phyloP scores from a whole-genome alignment of 192 early-diverging fungal genomes.

The Mortierella claussenii region DNA sequence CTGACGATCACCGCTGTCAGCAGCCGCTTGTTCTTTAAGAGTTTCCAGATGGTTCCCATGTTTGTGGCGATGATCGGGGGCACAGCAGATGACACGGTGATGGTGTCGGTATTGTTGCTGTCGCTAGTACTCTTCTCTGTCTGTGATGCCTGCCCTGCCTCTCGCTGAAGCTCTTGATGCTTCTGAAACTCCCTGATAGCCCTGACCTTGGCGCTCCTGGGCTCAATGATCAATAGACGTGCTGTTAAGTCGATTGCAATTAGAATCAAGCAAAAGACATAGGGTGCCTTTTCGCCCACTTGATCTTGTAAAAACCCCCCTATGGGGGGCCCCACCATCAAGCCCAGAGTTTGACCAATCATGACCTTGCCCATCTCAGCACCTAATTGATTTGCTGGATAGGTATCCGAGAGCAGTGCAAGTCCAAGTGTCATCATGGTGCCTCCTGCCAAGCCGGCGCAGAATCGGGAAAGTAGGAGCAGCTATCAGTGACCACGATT shows the following conservation, averaged over 20 bases:
- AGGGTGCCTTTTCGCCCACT: slow-evolving; percentile 55
- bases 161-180: too few relatives aligned
- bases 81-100: too few relatives aligned
- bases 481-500: too few relatives aligned
- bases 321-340: slow-evolving; percentile 56
- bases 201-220: slow-evolving; percentile 47
- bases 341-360: slow-evolving; percentile 54
- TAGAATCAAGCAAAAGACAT: slow-evolving; percentile 55
- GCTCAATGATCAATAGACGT: slow-evolving; percentile 55
- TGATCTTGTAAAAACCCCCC: slow-evolving; percentile 54
- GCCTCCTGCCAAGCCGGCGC: slow-evolving; percentile 32
- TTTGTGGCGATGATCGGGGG: neutral
- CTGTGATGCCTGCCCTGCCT: too few relatives aligned
- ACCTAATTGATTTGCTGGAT: slow-evolving; percentile 49
- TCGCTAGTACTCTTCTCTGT: too few relatives aligned
- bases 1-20: slow-evolving; percentile 23
- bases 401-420: slow-evolving; percentile 53
- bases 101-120: too few relatives aligned
- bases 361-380: slow-evolving; percentile 59
- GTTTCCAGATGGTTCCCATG: slow-evolving; percentile 2
- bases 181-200: slow-evolving; percentile 30
- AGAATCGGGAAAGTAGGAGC: slow-evolving; percentile 24
- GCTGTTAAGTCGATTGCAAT: slow-evolving; percentile 52
- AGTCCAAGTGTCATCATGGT: slow-evolving; percentile 49
- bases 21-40: slow-evolving; percentile 33